Evolutionary conservation across 2,329 filamentous ascomycete genomes (phyloP).

Genomic region (Stemphylium vesicarium): DNA sequence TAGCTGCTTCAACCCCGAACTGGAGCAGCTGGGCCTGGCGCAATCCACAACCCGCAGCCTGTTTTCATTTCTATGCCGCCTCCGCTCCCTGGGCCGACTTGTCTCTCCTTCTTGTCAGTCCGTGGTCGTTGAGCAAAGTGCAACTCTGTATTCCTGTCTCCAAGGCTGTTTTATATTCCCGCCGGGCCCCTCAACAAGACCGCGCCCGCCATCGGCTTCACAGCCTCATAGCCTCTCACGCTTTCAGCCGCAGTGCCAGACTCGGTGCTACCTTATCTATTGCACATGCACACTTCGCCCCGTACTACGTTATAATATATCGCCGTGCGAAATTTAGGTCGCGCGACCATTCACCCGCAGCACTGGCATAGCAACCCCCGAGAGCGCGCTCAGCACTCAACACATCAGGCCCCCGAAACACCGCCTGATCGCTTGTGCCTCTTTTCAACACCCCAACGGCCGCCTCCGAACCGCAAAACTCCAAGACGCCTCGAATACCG

Average conservation of each 20-base stretch:
- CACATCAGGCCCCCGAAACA: background rate
- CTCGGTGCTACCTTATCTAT: background rate
- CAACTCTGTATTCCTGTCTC: background rate
- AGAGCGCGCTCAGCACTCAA: background rate
- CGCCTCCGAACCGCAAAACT: background rate
- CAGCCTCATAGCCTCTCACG: background rate
- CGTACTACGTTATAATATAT: slow-evolving; percentile 2
- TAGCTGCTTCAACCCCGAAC: slow-evolving; percentile 9
- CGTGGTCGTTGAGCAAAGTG: slow-evolving; percentile 8
- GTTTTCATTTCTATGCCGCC: slow-evolving; percentile 17
- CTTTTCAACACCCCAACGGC: background rate
- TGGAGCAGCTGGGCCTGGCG: slow-evolving; percentile 3
- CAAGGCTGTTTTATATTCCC: background rate
- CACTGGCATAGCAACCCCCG: background rate
- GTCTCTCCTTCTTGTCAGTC: slow-evolving; percentile 18
- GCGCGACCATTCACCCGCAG: slow-evolving; percentile 5
- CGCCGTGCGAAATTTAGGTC: background rate
- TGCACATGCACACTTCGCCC: slow-evolving; percentile 2
- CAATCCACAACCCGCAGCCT: slow-evolving; percentile 9
- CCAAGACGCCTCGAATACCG: background rate
- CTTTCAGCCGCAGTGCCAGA: background rate
- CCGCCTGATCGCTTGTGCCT: background rate
- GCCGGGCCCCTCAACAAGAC: background rate
- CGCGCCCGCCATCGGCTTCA: slow-evolving; percentile 3
- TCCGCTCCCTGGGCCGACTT: slow-evolving; percentile 6